Evolutionary conservation across 108 stramenopile genomes (phyloP).

Genomic region (Cylindrotheca fusiformis): DNA sequence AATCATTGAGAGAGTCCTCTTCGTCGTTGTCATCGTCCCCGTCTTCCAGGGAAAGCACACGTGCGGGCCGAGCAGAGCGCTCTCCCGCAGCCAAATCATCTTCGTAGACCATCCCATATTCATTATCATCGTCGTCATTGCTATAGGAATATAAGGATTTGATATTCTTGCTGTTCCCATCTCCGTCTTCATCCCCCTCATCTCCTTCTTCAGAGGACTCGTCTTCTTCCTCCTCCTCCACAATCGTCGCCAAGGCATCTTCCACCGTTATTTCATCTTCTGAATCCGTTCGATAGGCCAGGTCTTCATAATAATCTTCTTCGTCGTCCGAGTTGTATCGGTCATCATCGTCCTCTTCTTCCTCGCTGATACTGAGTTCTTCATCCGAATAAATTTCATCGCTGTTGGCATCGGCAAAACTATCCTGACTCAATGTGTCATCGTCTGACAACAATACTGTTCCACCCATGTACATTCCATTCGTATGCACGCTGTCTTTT

Average conservation of each 20-base stretch:
- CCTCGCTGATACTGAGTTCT: not conserved
- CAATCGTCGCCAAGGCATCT: not conserved
- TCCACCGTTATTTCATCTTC: not conserved
- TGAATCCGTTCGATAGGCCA: not conserved
- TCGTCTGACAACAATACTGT: no score
- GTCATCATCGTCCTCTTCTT: not conserved
- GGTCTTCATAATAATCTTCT: not conserved
- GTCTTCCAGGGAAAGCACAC: not conserved
- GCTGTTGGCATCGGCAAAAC: not conserved
- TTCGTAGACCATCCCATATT: not conserved
- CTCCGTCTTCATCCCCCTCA: not conserved
- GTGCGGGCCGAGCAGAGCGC: not conserved
- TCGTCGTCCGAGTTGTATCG: not conserved
- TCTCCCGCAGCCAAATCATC: not conserved
- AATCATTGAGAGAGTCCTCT: not conserved
- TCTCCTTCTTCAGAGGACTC: not conserved
- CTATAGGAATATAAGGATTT: not conserved
- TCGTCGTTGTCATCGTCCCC: not conserved
- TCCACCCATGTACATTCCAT: no score
- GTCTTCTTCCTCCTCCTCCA: constrained; percentile 2
- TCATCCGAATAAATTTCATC: not conserved
- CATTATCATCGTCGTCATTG: not conserved
- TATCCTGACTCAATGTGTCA: not conserved
- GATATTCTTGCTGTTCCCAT: not conserved
- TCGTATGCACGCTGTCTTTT: no score